Base-by-base conservation (phyloP, 2,329 filamentous ascomycete species). In the Scleromitrula shiraiana region DNA sequence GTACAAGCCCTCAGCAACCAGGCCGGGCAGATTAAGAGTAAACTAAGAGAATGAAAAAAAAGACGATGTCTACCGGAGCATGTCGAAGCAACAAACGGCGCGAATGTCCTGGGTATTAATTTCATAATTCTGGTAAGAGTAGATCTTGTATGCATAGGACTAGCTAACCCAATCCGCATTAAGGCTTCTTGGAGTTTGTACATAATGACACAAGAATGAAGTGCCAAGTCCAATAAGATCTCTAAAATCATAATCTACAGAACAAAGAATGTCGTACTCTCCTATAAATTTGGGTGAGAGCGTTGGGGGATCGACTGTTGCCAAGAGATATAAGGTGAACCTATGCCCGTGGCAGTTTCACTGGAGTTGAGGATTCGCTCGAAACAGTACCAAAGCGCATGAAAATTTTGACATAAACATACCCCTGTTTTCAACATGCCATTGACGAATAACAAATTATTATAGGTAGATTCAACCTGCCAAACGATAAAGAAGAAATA, bases 331-430 rank as follows among this genome's bases (percentile, higher is more conserved):
- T 39, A n/a, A 7, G 14, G 23, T 39, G 33, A 33, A 17, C 24
- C 24, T n/a, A 33, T 42, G 27, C 29, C 26, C 17, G 12, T n/a
- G 24, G 22, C 27, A 39, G 35, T 46, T 46, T 46, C 43, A 46
- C 19, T 23, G 43, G 20, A 35, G 29, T 35, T 35, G 41, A 10
- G 29, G 24, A 46, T 39, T 14, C 35, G 35, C 37, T 39, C 24
- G 43, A 46, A 46, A 46, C 43, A n/a, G 33, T 14, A 9, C 12
- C 35, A 32, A 39, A 46, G 33, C 43, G 43, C 9, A 23, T 29
- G 5, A 22, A 19, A 14, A 33, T 17, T n/a, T n/a, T n/a, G n/a
- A n/a, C n/a, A n/a, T n/a, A n/a, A n/a, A n/a, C 30, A 33, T 14
- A 33, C 7, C 30, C n/a, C 4, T 7, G 12, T 5, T 33, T 33